Percentiles rank a stretch among this genome's conserved stretches.
Conservation (phyloP, 2,329 filamentous ascomycete genomes). For the Akanthomyces dipterigenus region DNA sequence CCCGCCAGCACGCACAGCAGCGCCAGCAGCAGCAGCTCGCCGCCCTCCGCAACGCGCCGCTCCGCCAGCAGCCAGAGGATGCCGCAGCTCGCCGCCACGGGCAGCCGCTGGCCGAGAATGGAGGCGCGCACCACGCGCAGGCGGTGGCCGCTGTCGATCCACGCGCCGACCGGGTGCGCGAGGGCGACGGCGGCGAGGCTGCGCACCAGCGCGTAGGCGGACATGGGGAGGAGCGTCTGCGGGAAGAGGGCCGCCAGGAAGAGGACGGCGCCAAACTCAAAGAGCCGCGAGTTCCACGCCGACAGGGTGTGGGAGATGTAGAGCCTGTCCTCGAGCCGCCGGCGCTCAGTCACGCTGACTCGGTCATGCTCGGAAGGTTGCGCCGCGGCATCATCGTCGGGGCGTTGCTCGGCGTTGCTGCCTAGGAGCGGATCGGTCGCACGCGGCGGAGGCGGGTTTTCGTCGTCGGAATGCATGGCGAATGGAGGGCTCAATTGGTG, state of each 20-base stretch:
- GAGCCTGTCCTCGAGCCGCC: conserved; percentile 25
- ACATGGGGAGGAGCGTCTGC: conserved; percentile 56
- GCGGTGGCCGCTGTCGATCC: conserved; percentile 50
- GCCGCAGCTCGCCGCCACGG: conserved; percentile 41
- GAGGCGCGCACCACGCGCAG: conserved; percentile 44
- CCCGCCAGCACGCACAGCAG: conserved; percentile 28
- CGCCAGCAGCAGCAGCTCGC: conserved; percentile 9
- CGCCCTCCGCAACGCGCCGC: background rate
- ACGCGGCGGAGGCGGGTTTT: background rate
- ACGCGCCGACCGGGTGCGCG: conserved; percentile 49
- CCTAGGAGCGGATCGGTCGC: background rate
- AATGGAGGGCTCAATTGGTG: no score
- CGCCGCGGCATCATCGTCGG: background rate
- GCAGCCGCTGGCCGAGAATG: conserved; percentile 31
- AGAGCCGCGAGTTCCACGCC: conserved; percentile 57
- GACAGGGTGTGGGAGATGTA: conserved; percentile 57
- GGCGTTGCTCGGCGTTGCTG: background rate
- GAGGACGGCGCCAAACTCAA: conserved; percentile 56
- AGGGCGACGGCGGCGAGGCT: conserved; percentile 51
- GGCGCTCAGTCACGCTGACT: background rate
- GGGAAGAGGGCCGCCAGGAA: conserved; percentile 51
- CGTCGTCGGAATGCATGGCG: background rate
- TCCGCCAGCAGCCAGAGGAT: conserved; percentile 34
- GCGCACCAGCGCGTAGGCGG: conserved; percentile 61
- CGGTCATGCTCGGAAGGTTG: background rate